These are phyloP conservation scores for Solidago caesia DNA, from an alignment of 129 eudicot species.

Conservation along the genomic window DNA sequence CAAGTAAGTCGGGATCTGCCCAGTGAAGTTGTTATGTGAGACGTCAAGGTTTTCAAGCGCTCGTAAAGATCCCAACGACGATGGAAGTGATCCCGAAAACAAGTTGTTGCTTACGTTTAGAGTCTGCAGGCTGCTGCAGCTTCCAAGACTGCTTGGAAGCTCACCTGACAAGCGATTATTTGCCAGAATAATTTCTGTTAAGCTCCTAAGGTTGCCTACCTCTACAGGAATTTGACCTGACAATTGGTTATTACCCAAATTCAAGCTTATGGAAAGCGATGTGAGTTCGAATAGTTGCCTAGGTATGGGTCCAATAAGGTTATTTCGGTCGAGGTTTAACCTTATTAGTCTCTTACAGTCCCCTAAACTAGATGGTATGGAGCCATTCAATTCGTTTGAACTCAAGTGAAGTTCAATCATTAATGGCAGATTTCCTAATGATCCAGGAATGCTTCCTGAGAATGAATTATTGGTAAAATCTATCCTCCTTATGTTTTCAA, in stretches of 20 bases:
- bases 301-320: conserved; percentile 39
- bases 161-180: conserved; percentile 41
- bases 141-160: conserved; percentile 40
- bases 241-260: conserved; percentile 35
- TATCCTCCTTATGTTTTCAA: conserved; percentile 17
- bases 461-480: conserved; percentile 22
- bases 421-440: conserved; percentile 28
- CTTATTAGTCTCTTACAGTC: conserved; percentile 19
- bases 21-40: conserved; percentile 47
- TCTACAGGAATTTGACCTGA: conserved; percentile 35
- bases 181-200: conserved; percentile 25
- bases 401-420: conserved; percentile 20
- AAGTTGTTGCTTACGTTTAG: conserved; percentile 27
- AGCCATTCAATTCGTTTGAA: conserved; percentile 23
- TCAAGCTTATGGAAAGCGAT: conserved; percentile 26
- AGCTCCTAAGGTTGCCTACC: conserved; percentile 29
- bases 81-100: conserved; percentile 38
- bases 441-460: conserved; percentile 29
- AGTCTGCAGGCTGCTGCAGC: conserved; percentile 34
- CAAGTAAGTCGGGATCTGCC: conserved; percentile 33
- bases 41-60: conserved; percentile 34
- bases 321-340: conserved; percentile 30
- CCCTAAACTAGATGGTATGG: conserved; percentile 36
- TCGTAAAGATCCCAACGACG: conserved; percentile 35
- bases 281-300: conserved; percentile 21